Base-by-base conservation (phyloP, 306 rosid species). In the Purshia tridentata region DNA sequence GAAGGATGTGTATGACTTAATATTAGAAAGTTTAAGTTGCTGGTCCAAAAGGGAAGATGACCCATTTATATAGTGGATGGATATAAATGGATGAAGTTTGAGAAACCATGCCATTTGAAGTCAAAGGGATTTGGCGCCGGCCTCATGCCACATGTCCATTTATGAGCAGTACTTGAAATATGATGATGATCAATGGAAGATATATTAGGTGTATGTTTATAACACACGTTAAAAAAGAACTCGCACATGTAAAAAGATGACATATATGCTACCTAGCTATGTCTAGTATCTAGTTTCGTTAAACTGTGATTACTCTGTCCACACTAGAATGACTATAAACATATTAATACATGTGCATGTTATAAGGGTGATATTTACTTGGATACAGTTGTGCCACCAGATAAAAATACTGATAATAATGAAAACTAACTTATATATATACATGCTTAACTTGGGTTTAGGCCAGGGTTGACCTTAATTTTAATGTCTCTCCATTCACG, bases 61-160 rank as follows among this genome's bases (percentile, higher is more conserved):
- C 62, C 42, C 69, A 77, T 65, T 74, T 82, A 81, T 86, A 93
- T 77, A 81, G 71, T 57, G n/a, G 15, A 6, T 48, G 2, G 46
- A 13, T 5, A 48, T 23, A n/a, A n/a, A 61, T 14, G 69, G 77
- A 51, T 9, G 52, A 67, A 65, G 70, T 81, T 82, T 83, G 72
- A 55, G 72, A 70, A 51, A 67, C 48, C 6, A 0, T 29, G 35
- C 35, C 35, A 29, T 69, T 71, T 6, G 72, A 89, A 86, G 97
- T 94, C 98, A 88, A 87, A 66, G 18, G 61, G 81, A 88, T 94
- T 91, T 84, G 99, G 97, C 76, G 88, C 97, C 99, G 97, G 2
- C 96, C 97, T 84, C 55, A 16, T 72, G 84, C 81, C 84, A 78
- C 76, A 69, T 81, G 88, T 72, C 78, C 50, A 45, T 20, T 56